Conservation (phyloP, 2,329 filamentous ascomycete species). For the Sporothrix inflata region DNA sequence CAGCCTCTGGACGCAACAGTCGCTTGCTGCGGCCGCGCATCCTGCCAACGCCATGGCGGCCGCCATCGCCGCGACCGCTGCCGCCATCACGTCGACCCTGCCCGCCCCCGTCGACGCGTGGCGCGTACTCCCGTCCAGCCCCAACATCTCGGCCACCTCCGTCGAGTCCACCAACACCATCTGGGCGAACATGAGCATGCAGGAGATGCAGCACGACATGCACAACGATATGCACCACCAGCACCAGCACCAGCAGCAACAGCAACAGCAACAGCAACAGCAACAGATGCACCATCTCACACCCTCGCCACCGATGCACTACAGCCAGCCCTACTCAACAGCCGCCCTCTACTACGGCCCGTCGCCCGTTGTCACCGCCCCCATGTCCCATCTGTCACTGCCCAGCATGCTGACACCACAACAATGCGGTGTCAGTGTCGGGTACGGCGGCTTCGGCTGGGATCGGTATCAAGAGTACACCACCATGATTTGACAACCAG, state of each 20-base stretch:
- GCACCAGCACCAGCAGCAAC: neutral
- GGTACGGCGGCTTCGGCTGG: constrained; percentile 82
- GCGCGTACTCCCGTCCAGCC: constrained; percentile 89
- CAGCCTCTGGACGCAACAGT: constrained; percentile 77
- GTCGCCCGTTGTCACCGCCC: constrained; percentile 72
- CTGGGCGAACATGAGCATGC: constrained; percentile 72
- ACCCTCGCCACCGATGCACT: constrained; percentile 76
- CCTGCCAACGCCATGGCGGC: constrained; percentile 30
- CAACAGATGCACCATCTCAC: constrained; percentile 64
- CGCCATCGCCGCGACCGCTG: constrained; percentile 31
- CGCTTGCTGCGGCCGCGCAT: constrained; percentile 49
- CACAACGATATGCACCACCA: constrained; percentile 39
- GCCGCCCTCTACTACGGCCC: constrained; percentile 74
- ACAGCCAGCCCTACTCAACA: constrained; percentile 75
- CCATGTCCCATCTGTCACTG: constrained; percentile 76
- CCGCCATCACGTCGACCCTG: constrained; percentile 41
- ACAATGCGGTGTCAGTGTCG: constrained; percentile 76
- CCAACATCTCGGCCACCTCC: constrained; percentile 67
- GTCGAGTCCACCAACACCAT: constrained; percentile 69
- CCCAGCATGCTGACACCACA: constrained; percentile 82
- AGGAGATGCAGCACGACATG: constrained; percentile 64
- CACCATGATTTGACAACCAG: constrained; percentile 78
- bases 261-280: neutral
- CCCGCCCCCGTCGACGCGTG: constrained; percentile 80
- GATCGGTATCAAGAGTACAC: constrained; percentile 83